Base-by-base conservation (phyloP, 495 filamentous ascomycete genomes). In the Aspergillus sparsus region DNA sequence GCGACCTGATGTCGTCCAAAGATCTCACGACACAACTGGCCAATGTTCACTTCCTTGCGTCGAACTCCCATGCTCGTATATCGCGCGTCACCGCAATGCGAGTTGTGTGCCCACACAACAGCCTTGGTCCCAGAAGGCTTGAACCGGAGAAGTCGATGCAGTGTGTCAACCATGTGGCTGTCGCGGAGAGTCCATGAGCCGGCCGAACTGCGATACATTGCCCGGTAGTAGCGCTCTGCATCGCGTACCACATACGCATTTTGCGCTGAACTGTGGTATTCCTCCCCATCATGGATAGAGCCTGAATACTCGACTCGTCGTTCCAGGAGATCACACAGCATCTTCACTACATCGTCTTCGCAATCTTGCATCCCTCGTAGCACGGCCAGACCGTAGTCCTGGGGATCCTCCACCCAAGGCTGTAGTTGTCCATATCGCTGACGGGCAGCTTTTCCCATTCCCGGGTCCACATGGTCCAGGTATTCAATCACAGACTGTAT, bases 91-190 rank as follows among this genome's bases (percentile, higher is more conserved):
- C 83, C 83, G 49, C 83, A 71, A 49, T 85, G 83, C 31, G 81
- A 84, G 62, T 85, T 86, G 60, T 85, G 83, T 55, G 81, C 83
- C 83, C 83, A 85, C 1, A 85, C 78, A 31, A 86, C 71, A 3
- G 80, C 83, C 49, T 83, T 84, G 33, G 72, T 57, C 5, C 69
- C 66, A 35, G 57, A 16, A 41, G 72, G 73, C 18, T 78, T 76
- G 41, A 77, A 71, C 39, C 79, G 67, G 31, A 84, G 62, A 5
- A 83, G 59, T 6, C 81, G 77, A 5, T 63, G 57, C 32, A 86
- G 68, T 2, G 83, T 83, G 7, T 83, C 72, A 53, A 85, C 83
- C 82, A 85, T 85, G 62, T 86, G 83, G 6, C 71, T 71, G 67
- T 85, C 83, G 9, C 83, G 78, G 53, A 84, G 66, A 49, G 82